Conservation (phyloP, 176 grass and related monocot genomes). For the Neostapfia colusana region DNA sequence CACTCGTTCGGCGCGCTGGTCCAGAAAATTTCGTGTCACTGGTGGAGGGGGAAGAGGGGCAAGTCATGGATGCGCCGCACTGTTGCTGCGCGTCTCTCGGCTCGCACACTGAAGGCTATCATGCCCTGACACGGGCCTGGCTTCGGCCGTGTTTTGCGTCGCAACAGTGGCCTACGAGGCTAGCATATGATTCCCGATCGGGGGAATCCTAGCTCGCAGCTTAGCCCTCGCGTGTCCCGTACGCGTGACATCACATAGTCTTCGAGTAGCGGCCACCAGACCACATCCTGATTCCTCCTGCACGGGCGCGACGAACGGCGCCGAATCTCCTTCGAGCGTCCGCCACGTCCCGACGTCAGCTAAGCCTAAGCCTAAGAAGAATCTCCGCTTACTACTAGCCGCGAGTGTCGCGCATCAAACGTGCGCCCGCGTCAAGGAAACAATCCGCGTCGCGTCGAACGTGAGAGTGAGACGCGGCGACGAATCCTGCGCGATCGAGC, state of each 20-base stretch:
- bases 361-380: not conserved
- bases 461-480: not conserved
- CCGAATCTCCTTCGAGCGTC: not conserved
- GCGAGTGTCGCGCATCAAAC: not conserved
- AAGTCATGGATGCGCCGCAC: not conserved
- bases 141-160: not conserved
- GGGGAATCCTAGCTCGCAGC: not conserved
- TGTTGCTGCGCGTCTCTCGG: not conserved
- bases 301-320: not conserved
- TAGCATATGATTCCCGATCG: not conserved
- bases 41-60: not conserved
- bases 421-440: not conserved
- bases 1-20: not conserved
- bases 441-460: not conserved
- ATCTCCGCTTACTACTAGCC: not conserved
- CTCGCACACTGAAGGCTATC: too few species aligned
- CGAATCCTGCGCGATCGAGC: not conserved
- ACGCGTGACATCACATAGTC: not conserved
- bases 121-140: not conserved
- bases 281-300: not conserved
- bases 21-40: not conserved
- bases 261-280: not conserved
- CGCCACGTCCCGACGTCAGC: constrained; percentile 4
- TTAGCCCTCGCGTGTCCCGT: not conserved
- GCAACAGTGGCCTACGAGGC: not conserved